Evolutionary conservation across 352 stramenopile species (phyloP).

Genomic region (Phytophthora sansomeana): DNA sequence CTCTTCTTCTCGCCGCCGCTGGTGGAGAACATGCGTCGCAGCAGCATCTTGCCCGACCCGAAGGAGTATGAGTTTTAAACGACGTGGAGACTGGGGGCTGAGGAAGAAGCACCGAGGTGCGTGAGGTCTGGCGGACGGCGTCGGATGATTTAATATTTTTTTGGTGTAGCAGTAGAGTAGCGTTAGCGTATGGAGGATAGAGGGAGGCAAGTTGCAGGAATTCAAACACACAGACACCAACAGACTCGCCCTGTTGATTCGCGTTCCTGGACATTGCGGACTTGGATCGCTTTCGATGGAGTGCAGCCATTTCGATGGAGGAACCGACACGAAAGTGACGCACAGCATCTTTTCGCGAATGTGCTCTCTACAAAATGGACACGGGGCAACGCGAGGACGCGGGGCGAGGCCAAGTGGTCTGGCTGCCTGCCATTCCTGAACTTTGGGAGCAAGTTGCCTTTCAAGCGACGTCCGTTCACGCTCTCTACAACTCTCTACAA

Average conservation of each 20-base stretch:
- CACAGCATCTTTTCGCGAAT: background rate
- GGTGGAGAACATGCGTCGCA: constrained; percentile 49
- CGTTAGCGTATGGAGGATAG: too few relatives aligned
- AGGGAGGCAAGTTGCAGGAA: constrained; percentile 18
- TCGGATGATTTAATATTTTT: constrained; percentile 47
- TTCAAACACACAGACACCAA: constrained; percentile 36
- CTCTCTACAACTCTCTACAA: too few relatives aligned
- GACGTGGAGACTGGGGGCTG: background rate
- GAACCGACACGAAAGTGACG: constrained; percentile 14
- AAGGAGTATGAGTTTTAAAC: constrained; percentile 69
- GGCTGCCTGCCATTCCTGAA: too few relatives aligned
- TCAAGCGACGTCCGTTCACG: too few relatives aligned
- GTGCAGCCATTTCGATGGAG: constrained; percentile 22
- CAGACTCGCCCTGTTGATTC: constrained; percentile 2
- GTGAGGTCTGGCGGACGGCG: too few relatives aligned
- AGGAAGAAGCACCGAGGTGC: too few relatives aligned
- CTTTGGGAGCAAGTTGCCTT: constrained; percentile 7
- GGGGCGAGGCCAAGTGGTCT: background rate
- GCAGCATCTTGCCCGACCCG: constrained; percentile 54
- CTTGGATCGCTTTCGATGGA: constrained; percentile 2
- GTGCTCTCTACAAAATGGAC: constrained; percentile 6
- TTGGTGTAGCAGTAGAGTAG: constrained; percentile 42
- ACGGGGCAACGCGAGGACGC: constrained; percentile 4
- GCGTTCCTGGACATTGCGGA: background rate
- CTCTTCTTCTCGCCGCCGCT: constrained; percentile 71